Percentiles rank a stretch among this genome's conserved stretches.
Evolutionary conservation across 352 stramenopile genomes (phyloP).

Genomic region (Phytophthora boehmeriae): DNA sequence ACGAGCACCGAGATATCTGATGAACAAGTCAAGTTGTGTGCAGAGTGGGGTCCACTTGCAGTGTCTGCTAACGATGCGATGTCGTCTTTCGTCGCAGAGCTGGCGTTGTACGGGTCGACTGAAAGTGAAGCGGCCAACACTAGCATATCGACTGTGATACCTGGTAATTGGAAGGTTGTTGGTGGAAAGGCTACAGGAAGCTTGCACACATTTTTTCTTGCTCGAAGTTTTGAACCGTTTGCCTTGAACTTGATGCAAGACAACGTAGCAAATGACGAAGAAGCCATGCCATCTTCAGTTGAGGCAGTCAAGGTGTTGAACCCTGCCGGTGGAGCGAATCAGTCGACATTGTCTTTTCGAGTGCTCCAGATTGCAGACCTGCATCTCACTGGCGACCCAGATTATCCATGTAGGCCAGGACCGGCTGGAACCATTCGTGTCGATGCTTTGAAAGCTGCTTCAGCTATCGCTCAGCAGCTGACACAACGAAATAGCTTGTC

Average conservation of each 20-base stretch:
- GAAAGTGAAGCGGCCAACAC: conserved; percentile 19
- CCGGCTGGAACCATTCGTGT: conserved; percentile 23
- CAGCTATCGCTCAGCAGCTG: conserved; percentile 30
- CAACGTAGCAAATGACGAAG: background rate
- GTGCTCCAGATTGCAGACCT: conserved; percentile 76
- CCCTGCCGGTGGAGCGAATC: background rate
- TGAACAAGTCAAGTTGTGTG: conserved; percentile 31
- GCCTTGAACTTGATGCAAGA: conserved; percentile 12
- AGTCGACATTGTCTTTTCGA: conserved; percentile 66
- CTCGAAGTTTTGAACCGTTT: conserved; percentile 23
- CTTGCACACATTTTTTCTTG: conserved; percentile 28
- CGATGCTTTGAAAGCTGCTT: conserved; percentile 30
- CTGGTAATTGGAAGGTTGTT: conserved; percentile 32
- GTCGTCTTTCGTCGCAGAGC: conserved; percentile 33
- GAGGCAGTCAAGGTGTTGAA: conserved; percentile 26
- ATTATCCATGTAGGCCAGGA: conserved; percentile 33
- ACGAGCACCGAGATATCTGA: conserved; percentile 31
- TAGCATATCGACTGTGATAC: conserved; percentile 23
- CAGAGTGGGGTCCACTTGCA: conserved; percentile 27
- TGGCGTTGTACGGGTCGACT: conserved; percentile 30
- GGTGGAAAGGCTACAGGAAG: conserved; percentile 19
- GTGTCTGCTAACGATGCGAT: too few relatives aligned
- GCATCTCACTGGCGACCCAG: conserved; percentile 53
- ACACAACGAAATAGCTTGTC: conserved; percentile 24
- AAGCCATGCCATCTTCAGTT: conserved; percentile 32